Evolutionary conservation across 192 early-diverging fungal species (phyloP).

Genomic region (Linderina pennispora): DNA sequence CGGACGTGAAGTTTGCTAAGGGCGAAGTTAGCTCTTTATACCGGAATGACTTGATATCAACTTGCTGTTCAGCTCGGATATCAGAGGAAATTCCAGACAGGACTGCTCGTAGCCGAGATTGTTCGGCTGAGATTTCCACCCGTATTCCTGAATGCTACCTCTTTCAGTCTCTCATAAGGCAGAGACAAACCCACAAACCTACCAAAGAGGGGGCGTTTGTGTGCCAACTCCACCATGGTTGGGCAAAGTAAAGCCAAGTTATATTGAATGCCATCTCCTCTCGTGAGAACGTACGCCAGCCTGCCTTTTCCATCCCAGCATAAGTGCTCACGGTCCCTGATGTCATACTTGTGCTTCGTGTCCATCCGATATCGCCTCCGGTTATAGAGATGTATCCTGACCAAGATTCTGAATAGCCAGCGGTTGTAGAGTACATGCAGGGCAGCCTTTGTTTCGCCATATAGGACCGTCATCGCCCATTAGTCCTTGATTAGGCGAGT

Average conservation of each 20-base stretch:
- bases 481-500: conserved; percentile 89
- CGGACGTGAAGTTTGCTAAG: conserved; percentile 82
- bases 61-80: too few species aligned
- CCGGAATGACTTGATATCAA: too few species aligned
- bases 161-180: conserved; percentile 66
- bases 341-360: conserved; percentile 87
- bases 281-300: conserved; percentile 36
- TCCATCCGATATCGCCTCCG: conserved; percentile 90
- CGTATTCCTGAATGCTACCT: too few species aligned
- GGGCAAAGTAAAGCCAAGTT: conserved; percentile 75
- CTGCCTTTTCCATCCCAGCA: conserved; percentile 76
- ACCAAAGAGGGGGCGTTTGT: conserved; percentile 75
- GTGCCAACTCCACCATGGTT: conserved; percentile 61
- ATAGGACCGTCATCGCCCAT: conserved; percentile 82
- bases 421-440: conserved; percentile 83
- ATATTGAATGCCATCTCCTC: conserved; percentile 25
- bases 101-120: conserved; percentile 53
- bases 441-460: conserved; percentile 82
- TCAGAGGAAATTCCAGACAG: too few species aligned
- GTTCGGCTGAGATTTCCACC: conserved; percentile 73
- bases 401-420: conserved; percentile 82
- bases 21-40: conserved; percentile 59
- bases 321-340: conserved; percentile 75
- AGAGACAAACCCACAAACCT: conserved; percentile 82
- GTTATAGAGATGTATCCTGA: conserved; percentile 73